Percentiles rank a stretch among this genome's conserved stretches.
These are phyloP conservation scores for Jasminum sambac DNA, from an alignment of 257 asterid species.

Conservation along the genomic window DNA sequence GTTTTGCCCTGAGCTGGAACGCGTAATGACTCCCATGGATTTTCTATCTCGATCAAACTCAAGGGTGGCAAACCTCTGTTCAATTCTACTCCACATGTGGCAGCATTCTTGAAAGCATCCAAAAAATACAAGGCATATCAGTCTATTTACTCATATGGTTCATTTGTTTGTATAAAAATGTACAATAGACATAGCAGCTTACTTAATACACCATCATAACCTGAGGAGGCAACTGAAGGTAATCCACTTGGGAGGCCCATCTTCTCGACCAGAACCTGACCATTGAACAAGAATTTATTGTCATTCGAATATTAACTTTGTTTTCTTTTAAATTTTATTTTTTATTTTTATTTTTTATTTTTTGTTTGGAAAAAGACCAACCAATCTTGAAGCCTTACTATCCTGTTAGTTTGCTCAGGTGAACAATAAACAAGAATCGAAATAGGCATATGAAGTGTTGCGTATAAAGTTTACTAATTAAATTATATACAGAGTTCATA, in stretches of 20 bases:
- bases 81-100: conserved; percentile 63
- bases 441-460: neutral
- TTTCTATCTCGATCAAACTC: conserved; percentile 97
- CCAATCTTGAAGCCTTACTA: neutral
- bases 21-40: conserved; percentile 91
- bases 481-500: neutral
- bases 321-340: too few relatives aligned
- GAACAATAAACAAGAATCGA: neutral
- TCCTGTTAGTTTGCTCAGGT: neutral
- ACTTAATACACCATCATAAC: conserved; percentile 56
- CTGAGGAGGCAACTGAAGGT: conserved; percentile 52
- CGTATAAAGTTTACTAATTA: neutral
- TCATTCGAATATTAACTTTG: conserved; percentile 8
- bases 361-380: neutral
- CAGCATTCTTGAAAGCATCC: conserved; percentile 56
- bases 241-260: conserved; percentile 79
- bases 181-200: conserved; percentile 35
- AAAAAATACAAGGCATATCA: conserved; percentile 30
- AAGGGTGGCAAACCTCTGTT: conserved; percentile 89
- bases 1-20: conserved; percentile 58
- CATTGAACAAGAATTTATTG: conserved; percentile 4
- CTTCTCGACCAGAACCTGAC: conserved; percentile 91
- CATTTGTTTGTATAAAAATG: neutral
- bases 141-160: conserved; percentile 14
- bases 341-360: too few relatives aligned